phyloP scores from a whole-genome alignment of 2,329 filamentous ascomycete species.

The Calcarisporium arbuscula region DNA sequence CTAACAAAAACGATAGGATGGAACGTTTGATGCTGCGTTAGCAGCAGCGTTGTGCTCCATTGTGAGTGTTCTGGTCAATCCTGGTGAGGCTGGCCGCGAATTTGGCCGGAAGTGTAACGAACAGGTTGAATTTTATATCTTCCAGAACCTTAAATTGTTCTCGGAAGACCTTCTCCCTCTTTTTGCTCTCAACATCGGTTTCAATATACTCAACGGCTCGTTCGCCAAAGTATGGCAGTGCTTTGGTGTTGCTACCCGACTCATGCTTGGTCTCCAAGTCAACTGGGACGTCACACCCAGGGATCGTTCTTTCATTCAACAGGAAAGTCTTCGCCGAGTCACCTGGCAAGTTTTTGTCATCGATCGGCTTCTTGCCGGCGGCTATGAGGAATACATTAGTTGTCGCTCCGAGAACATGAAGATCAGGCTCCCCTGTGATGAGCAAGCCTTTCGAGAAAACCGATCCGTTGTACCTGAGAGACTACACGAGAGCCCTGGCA shows the following conservation, averaged over 20 bases:
- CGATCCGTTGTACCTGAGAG: conserved; percentile 23
- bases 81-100: conserved; percentile 23
- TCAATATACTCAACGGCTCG: conserved; percentile 29
- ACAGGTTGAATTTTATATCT: conserved; percentile 31
- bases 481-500: conserved; percentile 21
- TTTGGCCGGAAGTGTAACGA: conserved; percentile 32
- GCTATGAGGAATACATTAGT: conserved; percentile 33
- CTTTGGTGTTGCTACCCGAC: conserved; percentile 27
- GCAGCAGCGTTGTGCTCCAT: conserved; percentile 34
- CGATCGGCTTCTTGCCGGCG: conserved; percentile 31
- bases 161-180: conserved; percentile 26
- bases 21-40: conserved; percentile 25
- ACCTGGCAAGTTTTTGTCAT: conserved; percentile 33
- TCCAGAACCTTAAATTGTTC: conserved; percentile 33
- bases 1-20: conserved; percentile 22
- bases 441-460: conserved; percentile 26
- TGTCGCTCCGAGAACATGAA: conserved; percentile 31
- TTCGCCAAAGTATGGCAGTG: conserved; percentile 35
- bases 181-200: conserved; percentile 27
- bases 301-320: conserved; percentile 24
- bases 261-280: conserved; percentile 31
- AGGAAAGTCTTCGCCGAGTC: conserved; percentile 29
- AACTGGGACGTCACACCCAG: conserved; percentile 30
- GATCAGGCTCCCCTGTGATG: conserved; percentile 28
- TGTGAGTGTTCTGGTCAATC: conserved; percentile 28